These are phyloP conservation scores for Delphinella strobiligena DNA, from an alignment of 2,329 filamentous ascomycete species.

Conservation along the genomic window DNA sequence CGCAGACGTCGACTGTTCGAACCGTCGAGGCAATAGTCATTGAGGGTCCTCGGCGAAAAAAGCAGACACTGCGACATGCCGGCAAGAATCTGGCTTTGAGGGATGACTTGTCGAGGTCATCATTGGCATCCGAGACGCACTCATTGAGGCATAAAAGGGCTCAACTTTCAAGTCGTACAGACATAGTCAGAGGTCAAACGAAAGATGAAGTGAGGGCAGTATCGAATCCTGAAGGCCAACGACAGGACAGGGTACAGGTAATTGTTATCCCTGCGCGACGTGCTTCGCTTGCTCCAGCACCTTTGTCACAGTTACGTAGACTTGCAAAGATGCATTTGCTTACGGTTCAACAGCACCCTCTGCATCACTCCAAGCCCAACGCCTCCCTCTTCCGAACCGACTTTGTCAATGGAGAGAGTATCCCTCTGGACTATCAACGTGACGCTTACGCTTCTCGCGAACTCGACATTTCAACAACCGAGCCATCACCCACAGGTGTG, in stretches of 20 bases:
- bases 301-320: not conserved
- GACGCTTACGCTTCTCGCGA: too few species aligned
- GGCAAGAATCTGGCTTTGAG: conserved; percentile 41
- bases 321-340: conserved; percentile 3
- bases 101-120: conserved; percentile 26
- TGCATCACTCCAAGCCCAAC: conserved; percentile 2
- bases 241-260: conserved; percentile 5
- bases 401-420: too few species aligned
- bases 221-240: conserved; percentile 9
- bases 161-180: conserved; percentile 34
- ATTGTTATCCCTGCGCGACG: conserved; percentile 7
- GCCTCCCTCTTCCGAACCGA: too few species aligned
- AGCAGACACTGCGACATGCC: conserved; percentile 37
- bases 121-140: too few species aligned
- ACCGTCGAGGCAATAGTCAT: conserved; percentile 42
- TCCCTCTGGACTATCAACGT: too few species aligned
- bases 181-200: conserved; percentile 15
- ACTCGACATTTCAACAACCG: too few species aligned
- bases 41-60: conserved; percentile 30
- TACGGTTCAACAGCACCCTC: conserved; percentile 2
- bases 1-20: conserved; percentile 42
- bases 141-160: conserved; percentile 36
- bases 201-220: conserved; percentile 13
- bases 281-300: conserved; percentile 2
- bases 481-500: not conserved